Evolutionary conservation across 148 eudicot species (phyloP), one percentile per base, ranked within the genome.

Genomic region (Silene conica): DNA sequence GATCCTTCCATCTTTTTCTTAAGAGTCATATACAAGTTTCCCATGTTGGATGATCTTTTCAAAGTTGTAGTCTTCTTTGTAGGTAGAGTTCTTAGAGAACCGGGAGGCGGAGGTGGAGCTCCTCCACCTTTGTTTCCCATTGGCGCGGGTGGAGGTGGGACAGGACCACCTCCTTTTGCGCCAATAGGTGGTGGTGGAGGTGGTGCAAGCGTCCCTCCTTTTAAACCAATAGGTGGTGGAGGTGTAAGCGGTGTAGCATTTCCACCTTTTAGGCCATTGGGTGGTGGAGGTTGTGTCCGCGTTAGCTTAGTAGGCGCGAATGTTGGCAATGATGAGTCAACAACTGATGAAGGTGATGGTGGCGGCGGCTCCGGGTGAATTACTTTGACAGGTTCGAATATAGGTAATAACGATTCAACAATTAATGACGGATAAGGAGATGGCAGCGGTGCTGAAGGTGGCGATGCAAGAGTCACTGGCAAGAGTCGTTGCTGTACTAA

Each of bases 1-100:
- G 93, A 87, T 26, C 98, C 98, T 89, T 95, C 98, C 25, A 95
- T 89, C 80, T 95, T 95, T n/a, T 87, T 88, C 72, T 92, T 95
- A 60, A 95, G 88, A 74, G 79, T 78, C 28, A 96, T 78, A 74
- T 87, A 95, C 43, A 95, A 81, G 63, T 79, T 88, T 5, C 96
- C 98, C 93, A 95, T 95, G 61, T 95, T 92, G 48, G 97, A 75
- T 28, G 98, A 95, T 74, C 98, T 90, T 80, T 84, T 90, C 86
- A 95, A 71, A 70, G 87, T 95, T 8, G 93, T 88, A 6, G 83
- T 77, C 70, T 78, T 79, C 82, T 77, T 90, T 62, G 90, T 82
- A 48, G 89, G 87, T 48, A 88, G 79, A 10, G 79, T 69, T 66
- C 76, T 85, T 69, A 34, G 76, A 11, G 82, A 83, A 12, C 85